Conservation (phyloP, 2,329 filamentous ascomycete genomes). For the Fusarium pseudoanthophilum region DNA sequence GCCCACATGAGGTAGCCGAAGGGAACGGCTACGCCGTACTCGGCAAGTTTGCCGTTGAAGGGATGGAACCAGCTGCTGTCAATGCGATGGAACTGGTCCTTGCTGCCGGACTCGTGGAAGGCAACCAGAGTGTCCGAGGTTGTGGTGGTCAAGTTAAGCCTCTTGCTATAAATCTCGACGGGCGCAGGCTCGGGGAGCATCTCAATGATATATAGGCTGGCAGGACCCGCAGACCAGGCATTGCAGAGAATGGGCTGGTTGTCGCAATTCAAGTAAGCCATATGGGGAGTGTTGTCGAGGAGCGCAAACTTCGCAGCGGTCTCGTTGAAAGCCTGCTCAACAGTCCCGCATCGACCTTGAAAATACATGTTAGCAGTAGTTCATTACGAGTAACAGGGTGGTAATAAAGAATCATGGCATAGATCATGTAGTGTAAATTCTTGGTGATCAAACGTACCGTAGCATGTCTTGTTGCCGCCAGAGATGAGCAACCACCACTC, state of each 20-base stretch:
- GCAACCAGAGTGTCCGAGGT: constrained; percentile 71
- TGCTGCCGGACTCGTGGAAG: constrained; percentile 62
- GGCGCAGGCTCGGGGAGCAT: constrained; percentile 72
- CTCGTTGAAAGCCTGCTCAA: constrained; percentile 75
- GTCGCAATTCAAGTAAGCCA: constrained; percentile 79
- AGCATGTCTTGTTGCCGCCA: constrained; percentile 83
- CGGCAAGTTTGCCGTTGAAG: constrained; percentile 73
- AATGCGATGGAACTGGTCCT: constrained; percentile 60
- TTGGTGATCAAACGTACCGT: constrained; percentile 56
- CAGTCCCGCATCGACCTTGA: constrained; percentile 70
- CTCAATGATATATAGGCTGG: constrained; percentile 74
- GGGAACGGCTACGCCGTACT: constrained; percentile 71
- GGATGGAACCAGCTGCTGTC: constrained; percentile 76
- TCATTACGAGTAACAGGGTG: neutral
- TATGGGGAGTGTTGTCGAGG: constrained; percentile 70
- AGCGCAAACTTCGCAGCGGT: constrained; percentile 72
- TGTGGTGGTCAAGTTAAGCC: constrained; percentile 75
- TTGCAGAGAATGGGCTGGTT: constrained; percentile 79
- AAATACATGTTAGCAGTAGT: constrained; percentile 33
- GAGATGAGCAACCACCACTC: constrained; percentile 82
- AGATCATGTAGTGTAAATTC: neutral
- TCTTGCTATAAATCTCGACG: constrained; percentile 71
- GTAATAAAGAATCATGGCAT: neutral
- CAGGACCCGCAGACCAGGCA: constrained; percentile 73
- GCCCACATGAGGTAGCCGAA: constrained; percentile 75